Conservation (phyloP, 768 basidiomycete species). For the Cyathus striatus region DNA sequence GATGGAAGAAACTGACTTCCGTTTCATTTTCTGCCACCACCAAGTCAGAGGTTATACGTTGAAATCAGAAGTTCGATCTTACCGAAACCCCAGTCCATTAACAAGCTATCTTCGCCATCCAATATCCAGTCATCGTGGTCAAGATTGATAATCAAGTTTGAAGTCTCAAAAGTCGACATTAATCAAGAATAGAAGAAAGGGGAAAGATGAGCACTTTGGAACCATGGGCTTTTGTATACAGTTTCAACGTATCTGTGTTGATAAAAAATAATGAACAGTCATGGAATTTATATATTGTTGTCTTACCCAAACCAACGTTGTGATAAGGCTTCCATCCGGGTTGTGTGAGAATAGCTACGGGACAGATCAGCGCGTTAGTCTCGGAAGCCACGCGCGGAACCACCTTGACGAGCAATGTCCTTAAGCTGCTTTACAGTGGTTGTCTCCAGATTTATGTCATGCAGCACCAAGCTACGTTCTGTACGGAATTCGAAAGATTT, state of each 20-base stretch:
- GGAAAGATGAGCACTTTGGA: conserved; percentile 61
- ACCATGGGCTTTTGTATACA: conserved; percentile 93
- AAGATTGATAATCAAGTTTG: conserved; percentile 96
- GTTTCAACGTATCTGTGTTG: conserved; percentile 81
- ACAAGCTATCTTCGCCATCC: conserved; percentile 53
- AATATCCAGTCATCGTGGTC: conserved; percentile 95
- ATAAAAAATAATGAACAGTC: too few species aligned
- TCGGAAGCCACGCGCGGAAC: too few species aligned
- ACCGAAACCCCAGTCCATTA: conserved; percentile 81
- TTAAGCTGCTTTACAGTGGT: conserved; percentile 82
- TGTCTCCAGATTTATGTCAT: conserved; percentile 70
- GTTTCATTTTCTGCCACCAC: conserved; percentile 82
- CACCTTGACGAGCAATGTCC: conserved; percentile 53
- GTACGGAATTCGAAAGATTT: conserved; percentile 94
- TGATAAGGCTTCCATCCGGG: conserved; percentile 89
- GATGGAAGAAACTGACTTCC: conserved; percentile 89
- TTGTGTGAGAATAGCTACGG: conserved; percentile 72
- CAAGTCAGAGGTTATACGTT: background rate
- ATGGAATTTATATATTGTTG: too few species aligned
- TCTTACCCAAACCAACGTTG: conserved; percentile 62
- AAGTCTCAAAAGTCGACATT: conserved; percentile 57
- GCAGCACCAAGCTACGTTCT: conserved; percentile 81
- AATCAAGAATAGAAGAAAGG: background rate
- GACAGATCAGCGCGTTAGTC: too few species aligned
- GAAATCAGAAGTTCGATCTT: conserved; percentile 13